A percentile compares a stretch with the other conserved stretches of the same genome.
Conservation (phyloP, 805 yeast species). For the Lipomyces oligophaga region DNA sequence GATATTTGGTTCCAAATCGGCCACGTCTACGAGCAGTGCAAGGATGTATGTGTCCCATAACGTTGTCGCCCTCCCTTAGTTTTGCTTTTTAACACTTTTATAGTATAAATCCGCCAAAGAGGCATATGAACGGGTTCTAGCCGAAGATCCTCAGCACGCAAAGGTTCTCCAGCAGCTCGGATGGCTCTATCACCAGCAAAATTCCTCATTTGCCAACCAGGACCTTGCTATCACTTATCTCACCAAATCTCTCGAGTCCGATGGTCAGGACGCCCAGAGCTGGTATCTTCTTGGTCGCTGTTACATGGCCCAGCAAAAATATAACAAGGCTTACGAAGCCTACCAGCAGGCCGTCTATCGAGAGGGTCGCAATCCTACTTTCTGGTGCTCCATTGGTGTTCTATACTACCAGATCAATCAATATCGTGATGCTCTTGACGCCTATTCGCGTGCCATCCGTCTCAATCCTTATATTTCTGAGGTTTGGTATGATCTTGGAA, state of each 20-base stretch:
- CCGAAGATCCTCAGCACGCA: conserved; percentile 88
- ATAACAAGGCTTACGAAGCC: conserved; percentile 94
- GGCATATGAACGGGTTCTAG: conserved; percentile 89
- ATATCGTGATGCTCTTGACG: conserved; percentile 94
- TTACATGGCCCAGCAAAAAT: conserved; percentile 93
- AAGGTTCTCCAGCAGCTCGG: conserved; percentile 95
- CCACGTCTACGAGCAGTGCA: conserved; percentile 87
- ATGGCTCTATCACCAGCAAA: conserved; percentile 77
- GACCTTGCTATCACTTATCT: conserved; percentile 77
- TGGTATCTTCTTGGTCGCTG: conserved; percentile 97
- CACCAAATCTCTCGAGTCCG: conserved; percentile 83
- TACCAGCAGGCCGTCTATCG: conserved; percentile 98
- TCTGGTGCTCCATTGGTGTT: conserved; percentile 96
- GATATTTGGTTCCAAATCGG: conserved; percentile 99
- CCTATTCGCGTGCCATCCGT: conserved; percentile 93
- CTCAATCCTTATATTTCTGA: conserved; percentile 94
- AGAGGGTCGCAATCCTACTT: conserved; percentile 94
- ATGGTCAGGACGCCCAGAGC: conserved; percentile 86
- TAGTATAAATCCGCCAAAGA: conserved; percentile 81
- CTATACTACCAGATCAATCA: conserved; percentile 93
- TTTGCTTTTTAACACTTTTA: background rate
- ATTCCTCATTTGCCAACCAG: conserved; percentile 68
- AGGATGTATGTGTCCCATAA: conserved; percentile 45
- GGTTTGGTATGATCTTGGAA: conserved; percentile 98
- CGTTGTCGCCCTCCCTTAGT: background rate